phyloP scores from a whole-genome alignment of 2,329 filamentous ascomycete species.

The Phaeosphaeriaceae sp. region DNA sequence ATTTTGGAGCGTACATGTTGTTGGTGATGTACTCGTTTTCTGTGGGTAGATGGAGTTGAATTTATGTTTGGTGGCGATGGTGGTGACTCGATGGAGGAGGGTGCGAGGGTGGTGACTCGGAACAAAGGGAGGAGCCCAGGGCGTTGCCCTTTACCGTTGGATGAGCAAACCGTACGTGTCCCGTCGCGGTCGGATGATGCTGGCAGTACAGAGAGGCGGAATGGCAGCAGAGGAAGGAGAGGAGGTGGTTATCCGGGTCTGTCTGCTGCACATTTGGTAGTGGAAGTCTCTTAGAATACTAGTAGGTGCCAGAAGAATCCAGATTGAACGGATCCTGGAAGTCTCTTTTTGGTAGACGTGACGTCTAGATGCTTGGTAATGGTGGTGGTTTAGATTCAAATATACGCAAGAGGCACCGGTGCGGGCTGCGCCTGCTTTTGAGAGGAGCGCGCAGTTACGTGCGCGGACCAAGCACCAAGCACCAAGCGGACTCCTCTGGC shows the following conservation, averaged over 20 bases:
- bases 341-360: conserved; percentile 23
- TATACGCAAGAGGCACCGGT: conserved; percentile 24
- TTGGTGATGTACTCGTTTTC: no score
- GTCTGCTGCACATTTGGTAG: conserved; percentile 48
- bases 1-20: conserved; percentile 41
- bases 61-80: conserved; percentile 5
- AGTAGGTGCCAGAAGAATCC: conserved; percentile 46
- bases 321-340: conserved; percentile 25
- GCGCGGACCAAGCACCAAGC: conserved; percentile 26
- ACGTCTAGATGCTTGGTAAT: conserved; percentile 40
- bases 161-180: conserved; percentile 38
- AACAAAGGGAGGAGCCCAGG: conserved; percentile 29
- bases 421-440: conserved; percentile 29
- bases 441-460: conserved; percentile 17
- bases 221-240: conserved; percentile 42
- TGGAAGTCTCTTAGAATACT: conserved; percentile 11
- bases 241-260: conserved; percentile 35
- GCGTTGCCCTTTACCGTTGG: conserved; percentile 43
- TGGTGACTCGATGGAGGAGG: no score
- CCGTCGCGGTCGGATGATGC: conserved; percentile 27
- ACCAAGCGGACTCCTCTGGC: no score
- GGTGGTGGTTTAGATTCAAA: conserved; percentile 19
- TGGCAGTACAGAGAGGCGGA: conserved; percentile 30
- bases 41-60: conserved; percentile 16
- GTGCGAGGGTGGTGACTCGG: conserved; percentile 9